These are phyloP conservation scores for Sedum album DNA, from an alignment of 164 flowering plant genomes.

Conservation along the genomic window DNA sequence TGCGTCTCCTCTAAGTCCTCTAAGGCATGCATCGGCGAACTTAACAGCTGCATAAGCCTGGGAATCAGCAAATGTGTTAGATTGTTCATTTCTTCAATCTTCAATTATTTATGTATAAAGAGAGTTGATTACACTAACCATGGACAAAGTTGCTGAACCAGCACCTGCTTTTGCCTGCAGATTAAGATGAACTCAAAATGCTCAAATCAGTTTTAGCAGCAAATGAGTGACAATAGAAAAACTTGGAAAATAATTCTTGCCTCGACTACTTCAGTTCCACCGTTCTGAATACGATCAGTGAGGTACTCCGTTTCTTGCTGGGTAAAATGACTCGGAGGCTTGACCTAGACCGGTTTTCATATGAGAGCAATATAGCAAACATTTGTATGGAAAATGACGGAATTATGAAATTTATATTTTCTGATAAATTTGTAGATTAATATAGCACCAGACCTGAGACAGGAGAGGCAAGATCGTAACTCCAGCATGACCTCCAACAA, in stretches of 20 bases:
- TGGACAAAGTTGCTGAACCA: constrained; percentile 5
- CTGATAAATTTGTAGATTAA: neutral
- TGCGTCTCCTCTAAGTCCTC: constrained; percentile 91
- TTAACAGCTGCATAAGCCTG: constrained; percentile 70
- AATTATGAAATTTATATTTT: neutral
- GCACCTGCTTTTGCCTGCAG: constrained; percentile 8
- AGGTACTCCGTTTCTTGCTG: constrained; percentile 30
- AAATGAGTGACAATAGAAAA: neutral
- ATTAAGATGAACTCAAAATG: neutral
- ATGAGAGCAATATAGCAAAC: neutral
- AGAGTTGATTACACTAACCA: neutral
- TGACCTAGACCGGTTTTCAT: constrained; percentile 21
- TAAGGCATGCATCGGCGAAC: constrained; percentile 94
- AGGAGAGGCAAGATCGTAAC: constrained; percentile 50
- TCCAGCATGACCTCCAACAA: constrained; percentile 57
- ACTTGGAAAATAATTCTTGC: constrained; percentile 16
- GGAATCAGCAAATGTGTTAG: neutral
- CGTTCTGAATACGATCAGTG: constrained; percentile 43
- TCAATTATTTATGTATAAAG: neutral
- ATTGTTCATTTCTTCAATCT: no score
- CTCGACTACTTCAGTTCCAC: constrained; percentile 57
- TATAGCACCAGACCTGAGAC: constrained; percentile 30
- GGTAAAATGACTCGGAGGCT: constrained; percentile 39
- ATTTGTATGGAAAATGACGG: neutral
- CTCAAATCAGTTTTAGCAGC: neutral